These are phyloP conservation scores for Hymenoscyphus occultus DNA, from an alignment of 2,329 filamentous ascomycete genomes.

Conservation along the genomic window DNA sequence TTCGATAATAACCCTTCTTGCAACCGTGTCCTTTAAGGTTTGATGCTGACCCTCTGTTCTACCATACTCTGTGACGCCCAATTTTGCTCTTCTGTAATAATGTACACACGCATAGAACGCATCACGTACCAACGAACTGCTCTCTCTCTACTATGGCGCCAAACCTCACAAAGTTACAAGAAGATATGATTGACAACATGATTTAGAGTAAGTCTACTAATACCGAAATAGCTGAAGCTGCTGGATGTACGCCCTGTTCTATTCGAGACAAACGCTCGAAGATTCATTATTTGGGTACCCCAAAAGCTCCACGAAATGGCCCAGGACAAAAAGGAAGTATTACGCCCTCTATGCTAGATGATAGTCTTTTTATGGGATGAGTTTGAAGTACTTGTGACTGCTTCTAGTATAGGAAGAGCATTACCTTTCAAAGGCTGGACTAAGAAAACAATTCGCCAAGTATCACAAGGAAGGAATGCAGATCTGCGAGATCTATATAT, in stretches of 20 bases:
- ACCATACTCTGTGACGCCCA: too few relatives aligned
- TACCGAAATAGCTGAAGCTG: constrained; percentile 9
- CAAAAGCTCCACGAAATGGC: constrained; percentile 24
- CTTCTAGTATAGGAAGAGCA: constrained; percentile 1
- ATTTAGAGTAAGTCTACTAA: constrained; percentile 7
- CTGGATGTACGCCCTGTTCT: background rate
- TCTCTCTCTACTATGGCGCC: too few relatives aligned
- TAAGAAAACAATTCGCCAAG: background rate
- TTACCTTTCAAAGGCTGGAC: background rate
- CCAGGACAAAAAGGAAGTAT: constrained; percentile 22
- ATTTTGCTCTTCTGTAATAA: too few relatives aligned
- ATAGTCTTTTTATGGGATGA: constrained; percentile 23
- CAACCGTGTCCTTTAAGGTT: too few relatives aligned
- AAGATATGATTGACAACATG: constrained; percentile 4
- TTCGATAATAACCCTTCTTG: too few relatives aligned
- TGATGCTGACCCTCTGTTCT: too few relatives aligned
- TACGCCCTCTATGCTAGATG: constrained; percentile 28
- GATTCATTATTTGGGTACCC: constrained; percentile 21
- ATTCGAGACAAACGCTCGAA: constrained; percentile 12
- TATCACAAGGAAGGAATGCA: background rate
- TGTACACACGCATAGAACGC: too few relatives aligned
- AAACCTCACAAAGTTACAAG: constrained; percentile 7
- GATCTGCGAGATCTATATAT: constrained; percentile 7
- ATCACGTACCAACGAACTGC: too few relatives aligned
- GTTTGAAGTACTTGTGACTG: constrained; percentile 17